Evolutionary conservation across 106 monocot genomes (phyloP).

Genomic region (Cymbidium sinense): DNA sequence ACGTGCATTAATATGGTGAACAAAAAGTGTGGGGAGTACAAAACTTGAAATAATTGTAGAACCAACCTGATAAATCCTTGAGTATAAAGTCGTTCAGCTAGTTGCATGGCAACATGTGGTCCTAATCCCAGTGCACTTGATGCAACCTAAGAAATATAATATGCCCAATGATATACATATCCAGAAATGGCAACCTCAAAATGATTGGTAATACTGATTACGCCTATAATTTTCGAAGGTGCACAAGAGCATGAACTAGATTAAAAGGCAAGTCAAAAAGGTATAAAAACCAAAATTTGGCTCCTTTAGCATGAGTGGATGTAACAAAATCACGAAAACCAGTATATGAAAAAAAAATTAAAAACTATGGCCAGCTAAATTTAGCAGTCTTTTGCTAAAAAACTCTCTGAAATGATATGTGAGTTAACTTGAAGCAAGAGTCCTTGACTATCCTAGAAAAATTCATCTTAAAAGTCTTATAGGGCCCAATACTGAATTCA

Average conservation of each 20-base stretch:
- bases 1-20: neutral
- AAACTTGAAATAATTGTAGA: neutral
- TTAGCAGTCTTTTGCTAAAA: neutral
- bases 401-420: neutral
- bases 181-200: neutral
- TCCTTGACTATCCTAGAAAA: neutral
- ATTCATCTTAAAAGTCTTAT: neutral
- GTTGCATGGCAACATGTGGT: constrained; percentile 83
- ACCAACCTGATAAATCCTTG: constrained; percentile 91
- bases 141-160: constrained; percentile 56
- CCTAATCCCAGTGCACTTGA: constrained; percentile 93
- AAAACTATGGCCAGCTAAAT: neutral
- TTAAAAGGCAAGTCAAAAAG: neutral
- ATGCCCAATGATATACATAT: neutral
- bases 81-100: constrained; percentile 90
- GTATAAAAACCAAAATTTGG: neutral
- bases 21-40: neutral
- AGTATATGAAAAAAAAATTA: neutral
- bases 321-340: neutral
- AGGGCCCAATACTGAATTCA: neutral
- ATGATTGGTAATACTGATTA: neutral
- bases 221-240: neutral
- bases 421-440: neutral
- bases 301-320: neutral
- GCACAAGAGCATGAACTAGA: neutral